Base-by-base conservation (phyloP, 1,284 basidiomycete species). In the Chalciporus sp. region DNA sequence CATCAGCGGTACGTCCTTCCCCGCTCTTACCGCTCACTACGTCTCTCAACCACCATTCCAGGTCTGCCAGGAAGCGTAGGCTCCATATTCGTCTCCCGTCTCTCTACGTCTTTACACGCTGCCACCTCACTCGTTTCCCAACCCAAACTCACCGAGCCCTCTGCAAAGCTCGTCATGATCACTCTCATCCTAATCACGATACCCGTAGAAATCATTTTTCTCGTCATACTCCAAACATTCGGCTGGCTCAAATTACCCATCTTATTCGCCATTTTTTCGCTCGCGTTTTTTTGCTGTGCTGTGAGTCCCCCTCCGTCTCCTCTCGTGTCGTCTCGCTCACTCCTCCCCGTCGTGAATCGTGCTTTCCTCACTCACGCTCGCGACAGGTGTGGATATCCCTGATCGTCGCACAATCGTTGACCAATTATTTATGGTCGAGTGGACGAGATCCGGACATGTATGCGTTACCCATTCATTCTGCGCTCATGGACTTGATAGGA, bases 371-470 rank as follows among this genome's bases (percentile, higher is more conserved):
- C 39, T 53, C 5, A 46, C 2, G 11, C 11, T 2, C 12, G 2
- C 31, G 44, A 28, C 61, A 94, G 92, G 84, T 90, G 29, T 67
- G 77, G 6, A 74, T 86, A 56, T 93, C 93, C 1, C 78, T 98
- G 7, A 41, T 79, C 29, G 69, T 91, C 23, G 91, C 91, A 0
- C 84, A 83, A 49, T 64, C 71, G 10, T 76, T 96, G 31, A 95
- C 94, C 0, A 74, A 86, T 42, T 84, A 86, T 66, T 81, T 98
- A 39, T 98, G 95, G 95, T 82, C 81, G 20, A 83, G 79, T 54
- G 80, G 86, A 37, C 81, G 89, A 45, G 96, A 98, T 69, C 96
- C 96, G 11, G 95, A 97, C 71, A 90, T 91, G 72, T 97, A 98
- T 70, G 94, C 94, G 2, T 76, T 98, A 17, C 96, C 96, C 2